Evolutionary conservation across 2,329 filamentous ascomycete genomes (phyloP), one percentile per base, ranked within the genome.

Genomic region (Escovopsis sp.): DNA sequence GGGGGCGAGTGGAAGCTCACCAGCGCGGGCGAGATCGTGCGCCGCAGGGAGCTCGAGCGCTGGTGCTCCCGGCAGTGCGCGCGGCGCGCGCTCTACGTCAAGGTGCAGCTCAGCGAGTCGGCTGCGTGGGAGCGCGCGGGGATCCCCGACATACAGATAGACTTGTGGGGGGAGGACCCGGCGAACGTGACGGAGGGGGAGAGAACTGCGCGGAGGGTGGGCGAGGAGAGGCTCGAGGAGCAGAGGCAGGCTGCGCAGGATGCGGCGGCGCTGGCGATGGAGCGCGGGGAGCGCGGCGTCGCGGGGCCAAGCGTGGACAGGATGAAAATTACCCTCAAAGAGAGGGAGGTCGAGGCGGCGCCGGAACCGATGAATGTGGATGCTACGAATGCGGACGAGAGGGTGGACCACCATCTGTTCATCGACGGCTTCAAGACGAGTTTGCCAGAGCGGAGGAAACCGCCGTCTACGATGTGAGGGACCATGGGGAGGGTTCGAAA

Each of bases 61-160:
- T 98, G 86, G 84, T 98, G 90, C 56, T 83, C 78, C 0, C 67
- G 78, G 36, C 67, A 66, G 27, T 98, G 90, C 58, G 82, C 82
- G 2, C 72, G 74, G 43, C 70, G 83, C 33, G 86, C 83, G 3
- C 65, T 93, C 44, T 94, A 86, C 55, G 68, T 96, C 46, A 83
- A 86, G 50, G 81, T 92, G 17, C 90, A 98, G 63, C 70, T 96
- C 27, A 79, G 72, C 44, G 81, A 90, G 51, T 78, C 80, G 42
- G 84, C 86, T 0, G 83, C 82, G 0, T 94, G 87, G 85, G 75
- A 90, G 56, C 68, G 87, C 35, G 70, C 70, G 5, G 74, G 70
- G 4, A 67, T 68, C 21, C 60, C 61, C 2, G 63, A 67, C 15
- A 65, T 70, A 28, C 53, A 63, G 30, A 71, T 85, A 41, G 67